Evolutionary conservation across 2,329 filamentous ascomycete genomes (phyloP), one percentile per base, ranked within the genome.

Genomic region (Cordyceps militaris): DNA sequence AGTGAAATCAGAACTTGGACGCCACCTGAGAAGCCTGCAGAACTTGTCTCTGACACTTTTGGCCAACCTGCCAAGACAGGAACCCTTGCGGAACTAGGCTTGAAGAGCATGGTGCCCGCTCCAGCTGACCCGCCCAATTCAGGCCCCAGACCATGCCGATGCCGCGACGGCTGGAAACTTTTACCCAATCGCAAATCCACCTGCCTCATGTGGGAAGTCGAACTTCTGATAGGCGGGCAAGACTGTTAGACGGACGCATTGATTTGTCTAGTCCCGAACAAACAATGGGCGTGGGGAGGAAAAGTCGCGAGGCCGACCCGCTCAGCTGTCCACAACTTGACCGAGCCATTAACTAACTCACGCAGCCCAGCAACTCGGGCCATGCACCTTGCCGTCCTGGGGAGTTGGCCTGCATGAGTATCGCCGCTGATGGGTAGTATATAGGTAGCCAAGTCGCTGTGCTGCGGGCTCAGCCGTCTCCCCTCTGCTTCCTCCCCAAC

Each of bases 141-240:
- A 57, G 49, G 57, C 40, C 58, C 61, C 48, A 30, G 49, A 48
- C 42, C 42, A 48, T 11, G 42, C 48, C 56, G 49, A 24, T 24
- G 47, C 56, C 26, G 36, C 24, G 32, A 49, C 10, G 26, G 46
- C 46, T 50, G 54, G 54, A 40, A 28, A 46, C 42, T 53, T 58
- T 53, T 38, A 19, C 21, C 9, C 43, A 53, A 28, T 40, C 38
- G 24, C 23, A 30, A 43, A 38, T 57, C 56, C 60, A 65, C 63
- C 66, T 66, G 62, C 66, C 66, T 67, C 66, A 69, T 68, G 65
- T 49, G 63, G 63, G 60, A 61, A 57, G 57, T 60, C 26, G 58
- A 54, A 40, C 36, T 51, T 62, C 56, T 65, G 64, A 69, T 68
- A 68, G 66, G 66, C 63, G 64, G 62, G 61, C 63, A 23, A 19